Base-by-base conservation (phyloP, 176 grass and related monocot species). In the Aegilops sharonensis region DNA sequence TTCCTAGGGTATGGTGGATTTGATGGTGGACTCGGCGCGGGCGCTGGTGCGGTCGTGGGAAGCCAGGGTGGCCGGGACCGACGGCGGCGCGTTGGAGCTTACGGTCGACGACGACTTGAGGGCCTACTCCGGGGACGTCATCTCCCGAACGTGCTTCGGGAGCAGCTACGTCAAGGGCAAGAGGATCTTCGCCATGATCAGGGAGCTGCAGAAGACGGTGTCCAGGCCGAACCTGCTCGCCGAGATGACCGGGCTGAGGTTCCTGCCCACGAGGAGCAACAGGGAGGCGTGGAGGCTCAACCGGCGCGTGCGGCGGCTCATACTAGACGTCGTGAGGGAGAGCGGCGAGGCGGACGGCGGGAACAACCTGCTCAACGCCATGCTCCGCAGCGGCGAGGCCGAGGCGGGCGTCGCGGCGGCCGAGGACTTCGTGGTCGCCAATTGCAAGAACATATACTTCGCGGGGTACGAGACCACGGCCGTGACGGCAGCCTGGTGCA, bases 361-460 rank as follows among this genome's bases (percentile, higher is more conserved):
- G 5, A 6, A 2, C 2, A 95, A 90, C 84, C 62, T 98, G 4
- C 75, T 94, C 5, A 82, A 9, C 8, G 69, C 94, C 5, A 92
- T 98, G 83, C 93, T 95, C n/a, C 84, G 79, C 78, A 90, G 85
- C 74, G 91, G 75, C 1, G 70, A 75, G 61, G 29, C 20, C 17
- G 85, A 65, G n/a, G 29, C 42, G 18, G 68, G 50, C 47, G 25
- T 8, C 7, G 68, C 60, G 3, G 85, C 40, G 42, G 84, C 86
- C 0, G 96, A 98, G 14, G 68, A 91, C 9, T 98, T 98, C 82
- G 56, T 98, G 4, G 93, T 98, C 3, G 93, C 95, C 66, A 98
- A 98, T 84, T 95, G 95, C 65, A 98, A 98, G 91, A 95, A 87
- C 59, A 95, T 98, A 43, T 95, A 94, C 80, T 98, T 98, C 40